These are phyloP conservation scores for Talaromyces thailandensis DNA, from an alignment of 495 filamentous ascomycete genomes.

Conservation along the genomic window DNA sequence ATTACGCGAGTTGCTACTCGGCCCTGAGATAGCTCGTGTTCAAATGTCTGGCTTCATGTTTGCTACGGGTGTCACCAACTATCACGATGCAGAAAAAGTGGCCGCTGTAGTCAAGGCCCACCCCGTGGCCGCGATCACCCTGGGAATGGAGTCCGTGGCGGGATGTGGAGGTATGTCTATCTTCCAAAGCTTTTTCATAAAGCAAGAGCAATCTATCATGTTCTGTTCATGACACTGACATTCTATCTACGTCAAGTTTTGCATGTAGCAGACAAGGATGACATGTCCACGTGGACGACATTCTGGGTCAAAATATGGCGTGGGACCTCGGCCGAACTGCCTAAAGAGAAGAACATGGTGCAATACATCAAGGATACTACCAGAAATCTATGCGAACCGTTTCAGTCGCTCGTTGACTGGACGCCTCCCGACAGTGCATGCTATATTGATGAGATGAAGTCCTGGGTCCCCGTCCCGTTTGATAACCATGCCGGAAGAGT, in stretches of 20 bases:
- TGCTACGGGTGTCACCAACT: neutral
- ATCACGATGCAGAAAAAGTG: constrained; percentile 1
- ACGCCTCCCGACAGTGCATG: neutral
- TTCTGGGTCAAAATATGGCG: constrained; percentile 4
- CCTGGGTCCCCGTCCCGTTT: constrained; percentile 20
- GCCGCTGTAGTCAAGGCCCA: neutral
- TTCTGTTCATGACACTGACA: neutral
- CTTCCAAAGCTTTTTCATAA: neutral
- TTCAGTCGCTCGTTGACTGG: neutral
- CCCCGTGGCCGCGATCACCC: neutral
- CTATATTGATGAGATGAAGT: constrained; percentile 9
- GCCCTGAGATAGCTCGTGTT: constrained; percentile 13
- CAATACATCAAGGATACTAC: constrained; percentile 1
- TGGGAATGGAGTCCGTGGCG: constrained; percentile 3
- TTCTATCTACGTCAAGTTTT: constrained; percentile 11
- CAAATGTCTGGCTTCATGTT: constrained; percentile 3
- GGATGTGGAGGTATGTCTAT: constrained; percentile 2
- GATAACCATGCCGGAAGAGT: constrained; percentile 31
- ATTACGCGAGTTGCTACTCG: constrained; percentile 30
- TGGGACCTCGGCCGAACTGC: neutral
- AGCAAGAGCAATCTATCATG: neutral
- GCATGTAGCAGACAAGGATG: constrained; percentile 9
- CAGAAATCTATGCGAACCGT: neutral
- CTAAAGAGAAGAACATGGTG: neutral
- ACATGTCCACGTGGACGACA: constrained; percentile 7